phyloP scores from a whole-genome alignment of 768 basidiomycete species.

The Gloeostereum incarnatum region DNA sequence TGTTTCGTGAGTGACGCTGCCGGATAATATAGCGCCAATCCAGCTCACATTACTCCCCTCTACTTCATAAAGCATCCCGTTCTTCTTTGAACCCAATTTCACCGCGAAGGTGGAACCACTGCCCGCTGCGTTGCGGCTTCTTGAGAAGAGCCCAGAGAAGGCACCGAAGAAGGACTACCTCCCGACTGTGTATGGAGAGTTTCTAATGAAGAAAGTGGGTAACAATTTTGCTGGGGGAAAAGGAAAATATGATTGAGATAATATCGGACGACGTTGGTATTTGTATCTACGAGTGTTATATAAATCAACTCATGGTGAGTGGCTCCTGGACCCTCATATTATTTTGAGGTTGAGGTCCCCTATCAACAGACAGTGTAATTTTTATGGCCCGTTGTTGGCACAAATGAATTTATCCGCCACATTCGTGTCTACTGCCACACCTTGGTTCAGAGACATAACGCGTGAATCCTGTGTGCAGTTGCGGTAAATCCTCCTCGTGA shows the following conservation, averaged over 20 bases:
- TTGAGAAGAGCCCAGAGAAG: slow-evolving; percentile 12
- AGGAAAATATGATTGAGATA: slow-evolving; percentile 32
- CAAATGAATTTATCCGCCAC: no score
- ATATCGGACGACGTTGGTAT: no score
- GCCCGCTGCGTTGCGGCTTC: slow-evolving; percentile 42
- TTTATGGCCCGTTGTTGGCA: no score
- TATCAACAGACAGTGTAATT: no score
- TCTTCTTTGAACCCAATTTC: slow-evolving; percentile 93
- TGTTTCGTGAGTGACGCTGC: slow-evolving; percentile 50
- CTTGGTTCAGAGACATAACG: no score
- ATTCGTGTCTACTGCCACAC: no score
- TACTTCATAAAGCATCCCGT: slow-evolving; percentile 56
- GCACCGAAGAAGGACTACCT: slow-evolving; percentile 22
- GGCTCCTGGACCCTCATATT: no score
- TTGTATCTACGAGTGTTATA: no score
- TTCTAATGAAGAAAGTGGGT: slow-evolving; percentile 62
- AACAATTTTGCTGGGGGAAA: slow-evolving; percentile 53
- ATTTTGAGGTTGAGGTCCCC: no score
- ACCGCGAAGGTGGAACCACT: slow-evolving; percentile 61
- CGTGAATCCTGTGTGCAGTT: no score
- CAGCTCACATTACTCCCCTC: not conserved
- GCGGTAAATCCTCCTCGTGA: no score
- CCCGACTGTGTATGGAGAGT: slow-evolving; percentile 69
- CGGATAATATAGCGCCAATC: not conserved
- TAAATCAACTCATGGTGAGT: no score